These are phyloP conservation scores for Colletotrichum falcatum DNA, from an alignment of 2,329 filamentous ascomycete genomes.

Conservation along the genomic window DNA sequence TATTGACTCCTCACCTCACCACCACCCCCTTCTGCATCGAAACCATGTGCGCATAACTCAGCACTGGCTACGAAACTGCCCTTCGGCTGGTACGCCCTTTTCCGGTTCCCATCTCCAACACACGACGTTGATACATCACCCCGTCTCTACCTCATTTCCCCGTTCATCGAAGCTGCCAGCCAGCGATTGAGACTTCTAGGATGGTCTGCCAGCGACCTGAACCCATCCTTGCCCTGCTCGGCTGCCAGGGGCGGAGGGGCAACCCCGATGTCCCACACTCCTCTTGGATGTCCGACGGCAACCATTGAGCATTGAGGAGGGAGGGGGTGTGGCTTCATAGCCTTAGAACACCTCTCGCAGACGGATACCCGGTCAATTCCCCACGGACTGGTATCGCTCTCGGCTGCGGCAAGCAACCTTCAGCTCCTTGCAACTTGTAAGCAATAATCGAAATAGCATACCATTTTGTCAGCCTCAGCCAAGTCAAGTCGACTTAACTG, in stretches of 20 bases:
- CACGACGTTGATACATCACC: slow-evolving; percentile 4
- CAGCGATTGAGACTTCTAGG: slow-evolving; percentile 29
- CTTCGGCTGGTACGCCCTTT: background rate
- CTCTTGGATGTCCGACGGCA: slow-evolving; percentile 14
- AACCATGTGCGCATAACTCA: slow-evolving; percentile 24
- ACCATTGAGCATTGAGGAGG: slow-evolving; percentile 12
- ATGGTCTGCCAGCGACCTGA: slow-evolving; percentile 29
- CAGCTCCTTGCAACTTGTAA: slow-evolving; percentile 19
- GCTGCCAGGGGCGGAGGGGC: slow-evolving; percentile 2
- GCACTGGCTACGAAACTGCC: slow-evolving; percentile 3
- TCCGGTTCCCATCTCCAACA: slow-evolving; percentile 5
- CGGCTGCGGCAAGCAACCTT: background rate
- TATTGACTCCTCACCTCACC: slow-evolving; percentile 4
- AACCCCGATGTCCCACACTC: slow-evolving; percentile 28
- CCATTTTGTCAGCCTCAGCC: slow-evolving; percentile 33
- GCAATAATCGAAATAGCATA: slow-evolving; percentile 27
- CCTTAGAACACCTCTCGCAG: slow-evolving; percentile 15
- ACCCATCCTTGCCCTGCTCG: slow-evolving; percentile 27
- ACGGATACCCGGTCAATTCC: slow-evolving; percentile 1
- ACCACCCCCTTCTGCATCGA: background rate
- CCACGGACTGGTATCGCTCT: slow-evolving; percentile 13
- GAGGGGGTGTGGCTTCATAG: slow-evolving; percentile 25
- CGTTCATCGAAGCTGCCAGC: slow-evolving; percentile 29
- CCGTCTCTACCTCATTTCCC: slow-evolving; percentile 3
- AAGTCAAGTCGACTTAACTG: slow-evolving; percentile 17